Conservation (phyloP, 169 alveolate species). For the Babesia sp. region DNA sequence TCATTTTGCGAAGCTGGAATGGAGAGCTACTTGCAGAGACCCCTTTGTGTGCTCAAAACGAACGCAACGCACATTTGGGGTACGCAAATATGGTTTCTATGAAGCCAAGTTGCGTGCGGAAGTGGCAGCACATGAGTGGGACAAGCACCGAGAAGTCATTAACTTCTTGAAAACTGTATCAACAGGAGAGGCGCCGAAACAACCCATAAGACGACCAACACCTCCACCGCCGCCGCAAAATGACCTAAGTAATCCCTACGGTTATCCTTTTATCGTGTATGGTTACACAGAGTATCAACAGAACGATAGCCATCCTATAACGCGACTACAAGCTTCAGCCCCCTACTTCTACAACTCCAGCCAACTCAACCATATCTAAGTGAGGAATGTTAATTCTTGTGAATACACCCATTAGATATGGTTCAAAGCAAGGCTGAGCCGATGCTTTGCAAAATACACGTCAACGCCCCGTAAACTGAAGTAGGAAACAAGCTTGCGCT, state of each 20-base stretch:
- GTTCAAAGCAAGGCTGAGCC: too few relatives aligned
- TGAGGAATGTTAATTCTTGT: not conserved
- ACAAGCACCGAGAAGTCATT: conserved; percentile 10
- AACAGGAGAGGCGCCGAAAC: not conserved
- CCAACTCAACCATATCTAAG: not conserved
- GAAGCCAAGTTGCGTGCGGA: conserved; percentile 60
- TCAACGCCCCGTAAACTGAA: too few relatives aligned
- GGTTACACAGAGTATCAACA: not conserved
- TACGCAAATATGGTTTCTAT: conserved; percentile 67
- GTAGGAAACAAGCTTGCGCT: too few relatives aligned
- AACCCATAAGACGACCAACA: not conserved
- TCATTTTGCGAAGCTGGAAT: conserved; percentile 64
- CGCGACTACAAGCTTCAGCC: not conserved
- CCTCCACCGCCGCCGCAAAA: conserved; percentile 1
- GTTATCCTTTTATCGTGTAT: not conserved
- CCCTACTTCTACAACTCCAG: not conserved
- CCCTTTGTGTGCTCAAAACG: conserved; percentile 65
- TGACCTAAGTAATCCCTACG: not conserved
- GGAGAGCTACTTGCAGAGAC: conserved; percentile 67
- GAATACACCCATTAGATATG: too few relatives aligned
- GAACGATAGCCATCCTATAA: not conserved
- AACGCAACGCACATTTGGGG: conserved; percentile 64
- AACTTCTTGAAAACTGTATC: not conserved
- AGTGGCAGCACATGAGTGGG: conserved; percentile 36
- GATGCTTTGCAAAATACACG: too few relatives aligned